Evolutionary conservation across 1,139 yeast genomes (phyloP).

Genomic region (Saccharomyces hybrid): DNA sequence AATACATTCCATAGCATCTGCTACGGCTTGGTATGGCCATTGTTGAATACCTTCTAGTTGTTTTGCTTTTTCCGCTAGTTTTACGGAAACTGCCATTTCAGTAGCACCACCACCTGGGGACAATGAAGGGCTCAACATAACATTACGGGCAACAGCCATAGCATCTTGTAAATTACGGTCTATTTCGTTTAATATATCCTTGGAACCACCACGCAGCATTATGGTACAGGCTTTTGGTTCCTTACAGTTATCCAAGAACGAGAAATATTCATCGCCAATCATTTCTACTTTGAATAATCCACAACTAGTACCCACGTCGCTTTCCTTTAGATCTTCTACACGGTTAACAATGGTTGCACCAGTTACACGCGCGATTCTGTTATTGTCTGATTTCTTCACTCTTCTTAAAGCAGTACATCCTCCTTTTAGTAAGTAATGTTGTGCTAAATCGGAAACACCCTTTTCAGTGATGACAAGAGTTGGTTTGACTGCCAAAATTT

Average conservation of each 20-base stretch:
- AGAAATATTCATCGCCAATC: conserved; percentile 95
- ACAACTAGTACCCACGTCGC: conserved; percentile 83
- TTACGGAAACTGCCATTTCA: conserved; percentile 95
- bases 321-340: conserved; percentile 84
- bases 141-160: conserved; percentile 95
- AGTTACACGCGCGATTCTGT: conserved; percentile 93
- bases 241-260: conserved; percentile 72
- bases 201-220: conserved; percentile 89
- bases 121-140: conserved; percentile 86
- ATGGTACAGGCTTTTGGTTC: conserved; percentile 93
- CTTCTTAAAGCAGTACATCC: conserved; percentile 91
- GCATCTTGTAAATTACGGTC: conserved; percentile 98
- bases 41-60: conserved; percentile 90
- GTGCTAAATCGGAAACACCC: conserved; percentile 97
- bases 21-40: conserved; percentile 98
- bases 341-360: conserved; percentile 97
- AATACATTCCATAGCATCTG: conserved; percentile 96
- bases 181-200: conserved; percentile 90
- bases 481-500: conserved; percentile 77
- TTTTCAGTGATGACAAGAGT: conserved; percentile 94
- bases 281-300: conserved; percentile 88
- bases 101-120: conserved; percentile 99
- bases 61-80: conserved; percentile 83
- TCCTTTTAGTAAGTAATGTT: conserved; percentile 88
- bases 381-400: conserved; percentile 91